A percentile compares a stretch with the other conserved stretches of the same genome.
Evolutionary conservation across 2,329 filamentous ascomycete genomes (phyloP).

Genomic region (Aspergillus sp.): DNA sequence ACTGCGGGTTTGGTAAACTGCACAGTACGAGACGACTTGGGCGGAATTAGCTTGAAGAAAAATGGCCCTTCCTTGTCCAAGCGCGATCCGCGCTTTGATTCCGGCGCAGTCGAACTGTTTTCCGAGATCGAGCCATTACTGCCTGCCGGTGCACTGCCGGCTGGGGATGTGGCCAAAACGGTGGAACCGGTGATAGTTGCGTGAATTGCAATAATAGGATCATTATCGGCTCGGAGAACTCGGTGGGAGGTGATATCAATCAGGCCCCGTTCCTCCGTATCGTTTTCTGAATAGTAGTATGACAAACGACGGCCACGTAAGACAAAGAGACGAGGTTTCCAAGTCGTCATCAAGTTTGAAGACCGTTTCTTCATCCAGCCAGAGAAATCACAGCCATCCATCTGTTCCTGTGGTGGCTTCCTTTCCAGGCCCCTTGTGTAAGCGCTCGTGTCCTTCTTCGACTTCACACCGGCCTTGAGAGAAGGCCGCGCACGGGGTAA

Average conservation of each 20-base stretch:
- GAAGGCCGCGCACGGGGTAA: slow-evolving; percentile 53
- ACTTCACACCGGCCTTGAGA: slow-evolving; percentile 56
- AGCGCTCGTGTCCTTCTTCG: slow-evolving; percentile 92
- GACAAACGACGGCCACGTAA: slow-evolving; percentile 86
- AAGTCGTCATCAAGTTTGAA: slow-evolving; percentile 92
- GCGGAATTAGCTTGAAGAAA: slow-evolving; percentile 96
- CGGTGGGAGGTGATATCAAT: slow-evolving; percentile 98
- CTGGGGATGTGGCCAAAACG: slow-evolving; percentile 61
- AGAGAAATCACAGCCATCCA: slow-evolving; percentile 83
- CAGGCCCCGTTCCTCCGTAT: slow-evolving; percentile 88
- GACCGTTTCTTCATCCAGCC: slow-evolving; percentile 99
- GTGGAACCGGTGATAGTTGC: slow-evolving; percentile 89
- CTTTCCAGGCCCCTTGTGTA: slow-evolving; percentile 85
- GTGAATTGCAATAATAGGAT: slow-evolving; percentile 85
- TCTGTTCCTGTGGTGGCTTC: slow-evolving; percentile 78
- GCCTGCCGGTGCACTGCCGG: slow-evolving; percentile 31
- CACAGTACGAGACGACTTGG: slow-evolving; percentile 82
- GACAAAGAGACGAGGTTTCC: slow-evolving; percentile 96
- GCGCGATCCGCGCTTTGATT: slow-evolving; percentile 31
- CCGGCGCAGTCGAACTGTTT: slow-evolving; percentile 29
- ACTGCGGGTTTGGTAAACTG: slow-evolving; percentile 97
- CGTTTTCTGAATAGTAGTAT: slow-evolving; percentile 94
- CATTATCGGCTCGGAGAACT: slow-evolving; percentile 90
- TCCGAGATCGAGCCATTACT: slow-evolving; percentile 40
- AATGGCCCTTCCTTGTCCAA: slow-evolving; percentile 69